Base-by-base conservation (phyloP, 2,329 filamentous ascomycete genomes). In the Ophiostoma sp. region DNA sequence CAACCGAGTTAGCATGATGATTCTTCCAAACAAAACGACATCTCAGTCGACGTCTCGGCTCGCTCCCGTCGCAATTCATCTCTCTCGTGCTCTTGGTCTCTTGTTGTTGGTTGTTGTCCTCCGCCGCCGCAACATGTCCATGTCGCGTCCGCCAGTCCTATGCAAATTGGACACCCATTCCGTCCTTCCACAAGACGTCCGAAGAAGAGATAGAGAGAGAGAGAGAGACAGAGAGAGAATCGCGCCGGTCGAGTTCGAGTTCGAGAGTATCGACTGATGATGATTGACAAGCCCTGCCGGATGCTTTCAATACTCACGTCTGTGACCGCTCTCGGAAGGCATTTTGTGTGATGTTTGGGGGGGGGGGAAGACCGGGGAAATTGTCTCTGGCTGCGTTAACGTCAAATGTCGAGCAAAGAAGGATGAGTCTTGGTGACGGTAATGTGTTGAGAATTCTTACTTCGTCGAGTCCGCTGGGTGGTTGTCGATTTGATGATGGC, bases 281-380 rank as follows among this genome's bases (percentile, higher is more conserved):
- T 47, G 58, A 42, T 11, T 63, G 38, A 38, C 0, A 5, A 36
- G n/a, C 55, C 27, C n/a, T 27, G n/a, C n/a, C 18, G 7, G 42
- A 18, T 27, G 27, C 16, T 36, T 8, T 55, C 52, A 67, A 67
- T 74, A 91, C 91, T 91, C 84, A 94, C 91, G 85, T 90, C 91
- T 88, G 88, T 93, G 90, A 83, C 90, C 90, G 80, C 89, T 85
- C 87, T 92, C 90, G 79, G 90, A 89, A 90, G 89, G 87, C 91
- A 95, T 95, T 82, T 87, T 93, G 89, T 66, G 64, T 67, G 69
- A 66, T 70, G 63, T 64, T 41, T 64, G 68, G 68, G 69, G 67
- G 52, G 67, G 52, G 70, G 18, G 66, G 66, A 69, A 64, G 68
- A 70, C 68, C 65, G 63, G 60, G 63, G 36, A 69, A 27, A 64